Conservation (phyloP, 1,284 basidiomycete genomes). For the Pseudozyma pruni region DNA sequence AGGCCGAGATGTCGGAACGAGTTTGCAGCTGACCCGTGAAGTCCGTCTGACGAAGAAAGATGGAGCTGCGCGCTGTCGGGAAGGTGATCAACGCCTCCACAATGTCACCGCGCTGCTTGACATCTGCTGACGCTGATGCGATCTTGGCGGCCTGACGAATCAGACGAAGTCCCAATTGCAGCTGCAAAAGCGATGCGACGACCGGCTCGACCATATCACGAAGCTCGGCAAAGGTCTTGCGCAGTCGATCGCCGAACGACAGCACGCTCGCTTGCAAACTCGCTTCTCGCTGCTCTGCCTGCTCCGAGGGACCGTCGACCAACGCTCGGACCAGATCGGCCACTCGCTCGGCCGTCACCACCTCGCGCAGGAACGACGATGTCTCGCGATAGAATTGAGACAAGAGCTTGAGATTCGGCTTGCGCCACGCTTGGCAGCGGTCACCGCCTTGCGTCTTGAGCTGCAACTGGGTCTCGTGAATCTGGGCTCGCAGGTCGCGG, state of each 20-base stretch:
- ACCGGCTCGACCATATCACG: conserved; percentile 79
- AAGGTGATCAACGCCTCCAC: conserved; percentile 61
- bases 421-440: conserved; percentile 28
- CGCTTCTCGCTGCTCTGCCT: conserved; percentile 56
- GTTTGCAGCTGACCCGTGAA: conserved; percentile 56
- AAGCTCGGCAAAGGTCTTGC: conserved; percentile 71
- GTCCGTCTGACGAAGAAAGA: conserved; percentile 47
- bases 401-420: conserved; percentile 74
- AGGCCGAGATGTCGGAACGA: conserved; percentile 52
- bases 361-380: conserved; percentile 50
- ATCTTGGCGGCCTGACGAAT: conserved; percentile 54
- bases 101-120: conserved; percentile 39
- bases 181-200: conserved; percentile 74
- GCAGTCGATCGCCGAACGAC: conserved; percentile 70
- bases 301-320: conserved; percentile 18
- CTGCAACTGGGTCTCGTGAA: conserved; percentile 16
- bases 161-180: conserved; percentile 82
- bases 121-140: conserved; percentile 27
- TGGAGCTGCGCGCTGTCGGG: conserved; percentile 53
- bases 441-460: conserved; percentile 23
- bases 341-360: conserved; percentile 51
- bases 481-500: conserved; percentile 52
- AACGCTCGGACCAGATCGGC: conserved; percentile 60
- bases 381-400: conserved; percentile 86
- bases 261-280: conserved; percentile 66